Conservation (phyloP, 192 early-diverging fungal species). For the Dissophora ornata region DNA sequence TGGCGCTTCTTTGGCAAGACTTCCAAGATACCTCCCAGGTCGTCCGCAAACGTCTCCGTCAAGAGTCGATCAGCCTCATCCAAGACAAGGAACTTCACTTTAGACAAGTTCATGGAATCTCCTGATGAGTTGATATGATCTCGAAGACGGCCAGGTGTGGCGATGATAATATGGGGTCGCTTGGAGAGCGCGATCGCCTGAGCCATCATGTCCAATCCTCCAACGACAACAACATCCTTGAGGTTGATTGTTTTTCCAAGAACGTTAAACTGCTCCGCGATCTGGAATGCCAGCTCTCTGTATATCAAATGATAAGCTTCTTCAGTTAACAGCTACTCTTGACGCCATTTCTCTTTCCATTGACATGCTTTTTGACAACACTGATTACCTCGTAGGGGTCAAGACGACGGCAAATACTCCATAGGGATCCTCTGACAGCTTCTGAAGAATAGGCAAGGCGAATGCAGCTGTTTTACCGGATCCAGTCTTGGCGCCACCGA, state of each 20-base stretch:
- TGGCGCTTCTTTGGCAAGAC: slow-evolving; percentile 86
- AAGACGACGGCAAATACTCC: slow-evolving; percentile 96
- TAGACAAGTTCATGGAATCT: slow-evolving; percentile 76
- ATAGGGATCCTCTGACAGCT: slow-evolving; percentile 94
- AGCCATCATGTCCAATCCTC: slow-evolving; percentile 95
- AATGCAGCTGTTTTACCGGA: slow-evolving; percentile 98
- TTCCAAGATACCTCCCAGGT: slow-evolving; percentile 83
- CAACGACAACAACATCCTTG: slow-evolving; percentile 89
- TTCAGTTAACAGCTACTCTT: not conserved
- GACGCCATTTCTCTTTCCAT: too few species aligned
- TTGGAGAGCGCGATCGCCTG: slow-evolving; percentile 89
- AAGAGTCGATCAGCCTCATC: slow-evolving; percentile 97
- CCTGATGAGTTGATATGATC: slow-evolving; percentile 90
- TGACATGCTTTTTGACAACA: too few species aligned
- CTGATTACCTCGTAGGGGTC: slow-evolving; percentile 94
- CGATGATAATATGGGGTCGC: slow-evolving; percentile 92
- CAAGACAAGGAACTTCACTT: slow-evolving; percentile 87
- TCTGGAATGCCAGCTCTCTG: slow-evolving; percentile 97
- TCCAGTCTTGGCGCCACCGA: slow-evolving; percentile 96
- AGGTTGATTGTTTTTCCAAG: slow-evolving; percentile 89
- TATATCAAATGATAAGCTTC: not conserved
- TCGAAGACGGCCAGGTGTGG: slow-evolving; percentile 93
- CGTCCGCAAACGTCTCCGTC: slow-evolving; percentile 84
- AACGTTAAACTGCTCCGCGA: slow-evolving; percentile 96
- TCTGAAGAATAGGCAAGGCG: slow-evolving; percentile 96